phyloP scores from a whole-genome alignment of 176 grass and related monocot species.

The Aegilops sharonensis region DNA sequence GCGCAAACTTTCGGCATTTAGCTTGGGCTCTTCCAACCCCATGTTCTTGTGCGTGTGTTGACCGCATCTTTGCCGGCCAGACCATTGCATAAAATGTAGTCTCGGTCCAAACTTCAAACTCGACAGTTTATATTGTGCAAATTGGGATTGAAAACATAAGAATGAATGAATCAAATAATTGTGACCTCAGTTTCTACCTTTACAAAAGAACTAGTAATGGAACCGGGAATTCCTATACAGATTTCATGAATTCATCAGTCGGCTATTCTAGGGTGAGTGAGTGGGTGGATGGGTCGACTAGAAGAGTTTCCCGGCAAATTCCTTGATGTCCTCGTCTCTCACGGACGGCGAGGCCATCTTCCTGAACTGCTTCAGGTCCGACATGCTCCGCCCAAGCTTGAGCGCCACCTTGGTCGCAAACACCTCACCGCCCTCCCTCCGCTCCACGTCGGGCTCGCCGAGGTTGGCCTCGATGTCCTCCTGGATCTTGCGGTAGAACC shows the following conservation, averaged over 20 bases:
- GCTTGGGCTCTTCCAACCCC: background rate
- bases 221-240: background rate
- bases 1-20: background rate
- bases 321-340: slow-evolving; percentile 36
- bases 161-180: background rate
- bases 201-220: background rate
- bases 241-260: background rate
- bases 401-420: slow-evolving; percentile 45
- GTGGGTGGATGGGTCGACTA: background rate
- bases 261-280: background rate
- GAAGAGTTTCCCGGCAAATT: background rate
- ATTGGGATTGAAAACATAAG: background rate
- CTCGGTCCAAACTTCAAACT: background rate
- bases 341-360: slow-evolving; percentile 31
- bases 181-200: background rate
- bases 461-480: slow-evolving; percentile 53
- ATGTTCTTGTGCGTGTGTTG: background rate
- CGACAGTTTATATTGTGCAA: background rate
- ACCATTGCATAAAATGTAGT: background rate
- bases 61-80: background rate
- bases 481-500: slow-evolving; percentile 43
- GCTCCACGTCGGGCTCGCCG: slow-evolving; percentile 28
- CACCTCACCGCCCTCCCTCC: slow-evolving; percentile 59
- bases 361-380: slow-evolving; percentile 37
- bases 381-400: slow-evolving; percentile 13